Percentiles rank a stretch among this genome's conserved stretches.
phyloP scores from a whole-genome alignment of 2,329 filamentous ascomycete genomes.

The Myrmaecium sp. region DNA sequence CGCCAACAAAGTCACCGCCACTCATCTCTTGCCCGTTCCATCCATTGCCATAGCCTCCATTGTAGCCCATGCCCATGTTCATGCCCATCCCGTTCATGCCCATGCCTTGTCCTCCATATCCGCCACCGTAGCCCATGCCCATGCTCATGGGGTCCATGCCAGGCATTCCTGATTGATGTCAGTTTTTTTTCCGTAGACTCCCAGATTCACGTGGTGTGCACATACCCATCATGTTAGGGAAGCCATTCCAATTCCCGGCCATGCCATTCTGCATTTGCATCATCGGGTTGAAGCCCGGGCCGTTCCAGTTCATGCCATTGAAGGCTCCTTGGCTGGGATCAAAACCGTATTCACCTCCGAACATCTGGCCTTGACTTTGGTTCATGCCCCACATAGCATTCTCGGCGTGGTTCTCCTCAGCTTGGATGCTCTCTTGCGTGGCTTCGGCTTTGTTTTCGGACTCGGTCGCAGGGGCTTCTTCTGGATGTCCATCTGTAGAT shows the following conservation, averaged over 20 bases:
- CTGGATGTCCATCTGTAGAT: no score
- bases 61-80: slow-evolving; percentile 53
- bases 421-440: slow-evolving; percentile 6
- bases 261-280: slow-evolving; percentile 40
- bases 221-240: slow-evolving; percentile 84
- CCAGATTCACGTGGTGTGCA: slow-evolving; percentile 7
- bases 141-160: slow-evolving; percentile 65
- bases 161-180: slow-evolving; percentile 42
- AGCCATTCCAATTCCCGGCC: slow-evolving; percentile 54
- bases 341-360: slow-evolving; percentile 26
- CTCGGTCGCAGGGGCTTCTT: no score
- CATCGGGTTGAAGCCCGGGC: slow-evolving; percentile 50
- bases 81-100: slow-evolving; percentile 66
- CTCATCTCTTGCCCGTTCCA: slow-evolving; percentile 51
- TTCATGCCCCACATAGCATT: slow-evolving; percentile 7
- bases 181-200: slow-evolving; percentile 11
- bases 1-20: slow-evolving; percentile 59
- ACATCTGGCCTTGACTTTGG: slow-evolving; percentile 13
- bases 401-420: slow-evolving; percentile 8
- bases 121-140: slow-evolving; percentile 65
- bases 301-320: slow-evolving; percentile 43
- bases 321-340: slow-evolving; percentile 29
- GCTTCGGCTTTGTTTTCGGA: slow-evolving; percentile 7
- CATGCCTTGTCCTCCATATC: slow-evolving; percentile 57
- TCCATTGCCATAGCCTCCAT: slow-evolving; percentile 45